These are phyloP conservation scores for Berkeleyomyces basicola DNA, from an alignment of 2,329 filamentous ascomycete genomes.

Conservation along the genomic window DNA sequence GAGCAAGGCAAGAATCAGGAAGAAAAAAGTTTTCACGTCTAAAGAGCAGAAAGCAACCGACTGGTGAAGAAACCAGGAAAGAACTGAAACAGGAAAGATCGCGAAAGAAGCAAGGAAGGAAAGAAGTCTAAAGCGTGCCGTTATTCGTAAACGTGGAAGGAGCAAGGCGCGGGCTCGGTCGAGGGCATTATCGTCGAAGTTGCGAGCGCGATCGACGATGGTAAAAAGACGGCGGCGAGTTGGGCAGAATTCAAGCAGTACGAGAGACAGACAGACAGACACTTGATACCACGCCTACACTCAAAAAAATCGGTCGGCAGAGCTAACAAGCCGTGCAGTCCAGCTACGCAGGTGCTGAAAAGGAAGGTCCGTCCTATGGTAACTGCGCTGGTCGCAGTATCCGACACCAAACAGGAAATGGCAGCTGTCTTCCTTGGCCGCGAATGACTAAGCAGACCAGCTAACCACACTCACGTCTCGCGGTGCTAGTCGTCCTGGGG, in stretches of 20 bases:
- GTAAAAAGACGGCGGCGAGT: neutral
- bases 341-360: neutral
- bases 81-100: neutral
- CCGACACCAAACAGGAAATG: neutral
- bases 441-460: neutral
- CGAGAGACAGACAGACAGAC: neutral
- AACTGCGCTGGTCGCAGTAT: neutral
- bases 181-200: neutral
- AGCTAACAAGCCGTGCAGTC: neutral
- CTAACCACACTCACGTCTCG: neutral
- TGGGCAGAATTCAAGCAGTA: neutral
- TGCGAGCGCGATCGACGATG: neutral
- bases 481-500: neutral
- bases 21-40: neutral
- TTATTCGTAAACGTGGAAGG: neutral
- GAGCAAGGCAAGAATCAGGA: neutral
- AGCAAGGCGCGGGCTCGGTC: neutral
- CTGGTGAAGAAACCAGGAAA: neutral
- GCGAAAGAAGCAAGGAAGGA: neutral
- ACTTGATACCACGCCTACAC: neutral
- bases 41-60: neutral
- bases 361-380: neutral
- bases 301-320: no score
- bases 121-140: constrained; percentile 1
- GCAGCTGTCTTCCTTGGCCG: neutral